These are phyloP conservation scores for Amphibolis antarctica DNA, from an alignment of 106 monocot genomes.

Conservation along the genomic window DNA sequence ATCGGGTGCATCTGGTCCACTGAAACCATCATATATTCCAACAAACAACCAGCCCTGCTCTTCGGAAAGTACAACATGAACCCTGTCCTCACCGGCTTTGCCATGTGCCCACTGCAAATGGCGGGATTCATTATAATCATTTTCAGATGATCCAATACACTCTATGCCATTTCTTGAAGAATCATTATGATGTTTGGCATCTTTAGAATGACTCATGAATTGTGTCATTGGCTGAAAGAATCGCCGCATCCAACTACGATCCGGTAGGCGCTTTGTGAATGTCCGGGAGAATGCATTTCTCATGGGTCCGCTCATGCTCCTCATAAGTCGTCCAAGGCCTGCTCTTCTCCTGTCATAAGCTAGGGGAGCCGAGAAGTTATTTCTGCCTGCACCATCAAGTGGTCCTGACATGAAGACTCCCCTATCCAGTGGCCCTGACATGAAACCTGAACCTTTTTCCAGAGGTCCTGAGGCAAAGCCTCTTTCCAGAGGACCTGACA, in stretches of 20 bases:
- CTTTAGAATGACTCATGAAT: slow-evolving; percentile 40
- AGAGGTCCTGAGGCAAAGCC: slow-evolving; percentile 82
- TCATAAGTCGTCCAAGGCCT: slow-evolving; percentile 41
- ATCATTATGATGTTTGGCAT: slow-evolving; percentile 34
- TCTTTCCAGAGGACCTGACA: slow-evolving; percentile 91
- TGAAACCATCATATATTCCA: slow-evolving; percentile 98
- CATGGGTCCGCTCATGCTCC: slow-evolving; percentile 68
- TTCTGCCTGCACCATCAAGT: slow-evolving; percentile 46
- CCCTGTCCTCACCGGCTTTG: slow-evolving; percentile 91
- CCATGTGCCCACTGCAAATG: slow-evolving; percentile 98
- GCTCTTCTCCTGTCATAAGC: slow-evolving; percentile 11
- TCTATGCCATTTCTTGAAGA: slow-evolving; percentile 17
- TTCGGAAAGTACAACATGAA: slow-evolving; percentile 96
- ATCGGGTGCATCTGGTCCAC: slow-evolving; percentile 93
- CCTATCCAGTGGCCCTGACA: slow-evolving; percentile 66
- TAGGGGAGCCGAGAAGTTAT: slow-evolving; percentile 82
- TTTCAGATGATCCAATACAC: slow-evolving; percentile 53
- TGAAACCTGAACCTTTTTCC: slow-evolving; percentile 46
- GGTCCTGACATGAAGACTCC: slow-evolving; percentile 70
- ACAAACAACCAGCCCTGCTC: slow-evolving; percentile 98
- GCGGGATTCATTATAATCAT: slow-evolving; percentile 46
- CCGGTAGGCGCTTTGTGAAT: slow-evolving; percentile 20
- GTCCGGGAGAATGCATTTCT: slow-evolving; percentile 48
- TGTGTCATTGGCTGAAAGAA: slow-evolving; percentile 53
- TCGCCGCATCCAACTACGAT: slow-evolving; percentile 45